Percentiles rank a stretch among this genome's conserved stretches.
phyloP scores from a whole-genome alignment of 2,329 filamentous ascomycete genomes.

The Alternaria rosae region DNA sequence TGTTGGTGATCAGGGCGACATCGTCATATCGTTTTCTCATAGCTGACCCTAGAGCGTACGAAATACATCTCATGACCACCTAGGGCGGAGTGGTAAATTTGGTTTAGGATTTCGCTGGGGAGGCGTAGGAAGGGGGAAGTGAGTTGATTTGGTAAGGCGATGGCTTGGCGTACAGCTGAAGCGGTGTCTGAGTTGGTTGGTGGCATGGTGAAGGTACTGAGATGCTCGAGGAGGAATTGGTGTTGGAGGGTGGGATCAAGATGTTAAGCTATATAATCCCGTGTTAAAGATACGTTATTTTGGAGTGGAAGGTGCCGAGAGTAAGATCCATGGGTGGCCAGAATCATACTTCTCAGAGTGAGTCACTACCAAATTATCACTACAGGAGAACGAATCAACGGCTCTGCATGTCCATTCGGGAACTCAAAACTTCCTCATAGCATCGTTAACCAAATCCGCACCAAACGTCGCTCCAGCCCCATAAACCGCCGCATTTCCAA shows the following conservation, averaged over 20 bases:
- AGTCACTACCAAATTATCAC: background rate
- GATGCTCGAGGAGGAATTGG: background rate
- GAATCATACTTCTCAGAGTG: background rate
- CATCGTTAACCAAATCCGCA: slow-evolving; percentile 28
- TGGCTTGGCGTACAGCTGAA: background rate
- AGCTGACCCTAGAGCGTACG: too few species aligned
- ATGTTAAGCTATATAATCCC: background rate
- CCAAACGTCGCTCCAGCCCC: slow-evolving; percentile 31
- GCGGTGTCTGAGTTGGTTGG: background rate
- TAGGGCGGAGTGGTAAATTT: background rate
- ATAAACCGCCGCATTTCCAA: slow-evolving; percentile 27
- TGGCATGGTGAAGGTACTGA: background rate
- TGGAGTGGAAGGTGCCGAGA: fast-evolving
- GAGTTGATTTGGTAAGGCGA: background rate
- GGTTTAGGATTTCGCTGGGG: background rate
- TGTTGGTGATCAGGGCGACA: background rate
- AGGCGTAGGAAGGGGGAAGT: background rate
- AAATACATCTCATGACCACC: background rate
- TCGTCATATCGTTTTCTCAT: background rate
- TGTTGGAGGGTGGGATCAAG: background rate
- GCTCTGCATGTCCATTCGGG: background rate
- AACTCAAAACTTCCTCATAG: slow-evolving; percentile 26
- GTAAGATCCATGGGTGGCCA: background rate
- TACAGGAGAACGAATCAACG: background rate
- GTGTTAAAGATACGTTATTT: background rate